A percentile compares a stretch with the other conserved stretches of the same genome.
Conservation (phyloP, 345 rosid species). For the Rhodamnia argentea region DNA sequence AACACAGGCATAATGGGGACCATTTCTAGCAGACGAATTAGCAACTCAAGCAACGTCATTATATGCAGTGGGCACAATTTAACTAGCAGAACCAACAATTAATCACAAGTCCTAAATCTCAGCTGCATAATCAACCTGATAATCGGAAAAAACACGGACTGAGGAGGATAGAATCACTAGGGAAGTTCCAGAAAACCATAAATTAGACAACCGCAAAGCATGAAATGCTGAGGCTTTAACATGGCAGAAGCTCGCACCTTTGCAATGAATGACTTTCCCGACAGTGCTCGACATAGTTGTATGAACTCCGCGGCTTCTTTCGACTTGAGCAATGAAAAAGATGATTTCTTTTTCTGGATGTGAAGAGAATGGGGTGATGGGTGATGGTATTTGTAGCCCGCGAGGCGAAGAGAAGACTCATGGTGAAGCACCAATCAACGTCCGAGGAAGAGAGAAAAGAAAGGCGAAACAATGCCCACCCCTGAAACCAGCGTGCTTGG, state of each 20-base stretch:
- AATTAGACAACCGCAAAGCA: neutral
- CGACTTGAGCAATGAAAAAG: neutral
- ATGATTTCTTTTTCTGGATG: neutral
- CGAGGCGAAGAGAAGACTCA: neutral
- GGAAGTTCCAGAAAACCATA: neutral
- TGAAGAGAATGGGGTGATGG: neutral
- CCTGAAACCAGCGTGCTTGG: neutral
- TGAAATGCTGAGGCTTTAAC: neutral
- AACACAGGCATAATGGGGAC: neutral
- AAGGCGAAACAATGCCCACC: neutral
- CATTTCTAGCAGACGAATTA: neutral
- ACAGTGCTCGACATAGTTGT: constrained; percentile 13
- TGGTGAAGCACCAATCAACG: neutral
- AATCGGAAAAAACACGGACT: neutral
- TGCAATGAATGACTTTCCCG: constrained; percentile 28
- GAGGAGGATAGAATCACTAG: neutral
- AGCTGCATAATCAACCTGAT: neutral
- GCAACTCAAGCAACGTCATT: neutral
- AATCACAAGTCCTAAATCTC: neutral
- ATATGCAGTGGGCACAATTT: neutral
- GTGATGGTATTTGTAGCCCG: neutral
- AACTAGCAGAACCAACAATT: neutral
- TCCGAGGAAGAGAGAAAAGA: neutral
- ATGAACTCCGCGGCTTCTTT: neutral
- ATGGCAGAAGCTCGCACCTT: constrained; percentile 4